These are phyloP conservation scores for Leptodontidium sp. DNA, from an alignment of 2,329 filamentous ascomycete species.

Conservation along the genomic window DNA sequence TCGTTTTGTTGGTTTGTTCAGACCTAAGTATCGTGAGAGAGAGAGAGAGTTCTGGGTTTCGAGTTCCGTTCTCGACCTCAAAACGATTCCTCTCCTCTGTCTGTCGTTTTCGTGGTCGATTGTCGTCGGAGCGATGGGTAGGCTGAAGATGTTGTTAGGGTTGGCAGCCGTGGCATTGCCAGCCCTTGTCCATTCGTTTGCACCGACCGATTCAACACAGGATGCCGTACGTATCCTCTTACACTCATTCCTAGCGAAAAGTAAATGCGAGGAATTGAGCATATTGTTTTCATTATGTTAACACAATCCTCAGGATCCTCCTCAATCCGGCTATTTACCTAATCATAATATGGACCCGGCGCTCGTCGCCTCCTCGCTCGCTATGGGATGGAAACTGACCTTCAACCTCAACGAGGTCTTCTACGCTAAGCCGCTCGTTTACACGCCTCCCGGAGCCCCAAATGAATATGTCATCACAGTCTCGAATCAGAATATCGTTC, in stretches of 20 bases:
- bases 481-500: slow-evolving; percentile 65
- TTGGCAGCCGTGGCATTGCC: slow-evolving; percentile 17
- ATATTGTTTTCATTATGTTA: background rate
- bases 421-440: slow-evolving; percentile 59
- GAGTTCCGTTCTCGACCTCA: background rate
- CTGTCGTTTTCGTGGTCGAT: background rate
- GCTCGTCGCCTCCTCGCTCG: slow-evolving; percentile 14
- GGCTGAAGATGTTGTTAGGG: slow-evolving; percentile 18
- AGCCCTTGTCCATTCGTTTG: slow-evolving; percentile 29
- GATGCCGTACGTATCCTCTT: slow-evolving; percentile 17
- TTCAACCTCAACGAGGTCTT: slow-evolving; percentile 45
- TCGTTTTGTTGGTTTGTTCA: background rate
- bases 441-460: slow-evolving; percentile 56
- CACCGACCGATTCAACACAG: slow-evolving; percentile 24
- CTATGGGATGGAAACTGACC: slow-evolving; percentile 25
- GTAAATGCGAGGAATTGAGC: background rate
- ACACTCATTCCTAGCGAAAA: background rate
- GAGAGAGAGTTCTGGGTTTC: background rate
- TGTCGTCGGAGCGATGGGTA: slow-evolving; percentile 2
- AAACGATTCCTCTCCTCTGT: background rate
- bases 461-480: slow-evolving; percentile 62
- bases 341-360: slow-evolving; percentile 32
- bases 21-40: background rate
- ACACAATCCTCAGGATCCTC: slow-evolving; percentile 20
- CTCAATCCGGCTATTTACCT: slow-evolving; percentile 32